Base-by-base conservation (phyloP, 2,329 filamentous ascomycete genomes). In the Aspergillus hortae region DNA sequence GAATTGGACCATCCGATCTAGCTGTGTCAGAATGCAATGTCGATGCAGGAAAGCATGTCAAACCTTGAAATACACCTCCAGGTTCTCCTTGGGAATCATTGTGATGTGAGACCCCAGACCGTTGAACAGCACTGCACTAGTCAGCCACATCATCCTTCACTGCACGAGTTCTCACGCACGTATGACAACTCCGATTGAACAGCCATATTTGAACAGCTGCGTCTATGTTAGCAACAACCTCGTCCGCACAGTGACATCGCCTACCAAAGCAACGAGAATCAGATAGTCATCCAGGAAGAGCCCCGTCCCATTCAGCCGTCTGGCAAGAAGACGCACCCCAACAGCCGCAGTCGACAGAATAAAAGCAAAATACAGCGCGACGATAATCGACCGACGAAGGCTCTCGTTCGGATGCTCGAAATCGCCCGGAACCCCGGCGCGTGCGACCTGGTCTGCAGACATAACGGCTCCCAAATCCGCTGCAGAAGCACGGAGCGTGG, bases 231-330 rank as follows among this genome's bases (percentile, higher is more conserved):
- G 43, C 12, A 4, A 19, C 10, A 0, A 10, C 10, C 25, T 27
- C 6, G 6, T 14, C 2, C 21, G 4, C 23, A 33, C n/a, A 4
- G n/a, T 4, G 11, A 17, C 4, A 19, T n/a, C 35, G 10, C 54
- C 25, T 55, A 64, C 61, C 49, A 68, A 48, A 45, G 65, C 65
- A 36, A 65, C 48, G 3, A 68, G 21, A 42, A 67, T 67, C 51
- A 68, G 53, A 46, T 62, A 62, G 52, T 68, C 65, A 52, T 68
- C 65, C 51, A 67, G 21, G 35, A 61, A 65, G n/a, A 67, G 43
- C 6, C 43, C 56, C 25, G 55, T 59, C 1, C 62, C 61, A 6
- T 57, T 65, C 42, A 67, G 46, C 33, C 55, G 60, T 25, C 65
- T 48, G 2, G 66, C 60, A 42, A 63, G 12, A 4, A 68, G 53